phyloP scores from a whole-genome alignment of 768 basidiomycete species.

The Heimioporus sp. region DNA sequence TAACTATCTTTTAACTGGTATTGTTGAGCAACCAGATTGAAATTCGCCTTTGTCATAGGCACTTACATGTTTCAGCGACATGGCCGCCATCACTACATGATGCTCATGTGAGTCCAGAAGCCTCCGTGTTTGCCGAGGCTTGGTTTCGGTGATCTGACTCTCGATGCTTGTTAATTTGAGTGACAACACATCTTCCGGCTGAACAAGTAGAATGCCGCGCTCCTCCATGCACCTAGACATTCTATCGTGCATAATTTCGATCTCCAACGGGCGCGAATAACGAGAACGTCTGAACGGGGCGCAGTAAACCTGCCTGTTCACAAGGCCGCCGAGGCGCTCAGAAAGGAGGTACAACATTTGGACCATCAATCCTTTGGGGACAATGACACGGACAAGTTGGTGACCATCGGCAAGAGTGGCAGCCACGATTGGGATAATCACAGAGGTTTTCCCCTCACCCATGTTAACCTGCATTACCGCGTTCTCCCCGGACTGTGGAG shows the following conservation, averaged over 20 bases:
- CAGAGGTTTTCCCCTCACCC: neutral
- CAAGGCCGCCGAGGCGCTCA: constrained; percentile 40
- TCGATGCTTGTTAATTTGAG: neutral
- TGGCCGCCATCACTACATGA: too few species aligned
- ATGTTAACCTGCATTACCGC: neutral
- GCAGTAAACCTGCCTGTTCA: neutral
- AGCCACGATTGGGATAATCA: constrained; percentile 24
- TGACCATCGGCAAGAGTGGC: constrained; percentile 24
- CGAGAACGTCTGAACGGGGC: constrained; percentile 3
- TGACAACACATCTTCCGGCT: neutral
- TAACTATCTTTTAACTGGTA: too few species aligned
- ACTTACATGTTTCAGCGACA: too few species aligned
- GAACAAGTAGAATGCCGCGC: neutral
- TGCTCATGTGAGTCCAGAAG: neutral
- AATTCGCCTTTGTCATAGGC: too few species aligned
- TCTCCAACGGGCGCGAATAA: neutral
- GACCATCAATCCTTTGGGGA: neutral
- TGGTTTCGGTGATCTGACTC: constrained; percentile 35
- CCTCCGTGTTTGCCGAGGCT: constrained; percentile 14
- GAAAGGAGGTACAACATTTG: neutral
- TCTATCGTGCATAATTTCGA: constrained; percentile 21
- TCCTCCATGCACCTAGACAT: constrained; percentile 31
- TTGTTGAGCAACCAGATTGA: too few species aligned
- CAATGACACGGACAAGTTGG: constrained; percentile 26
- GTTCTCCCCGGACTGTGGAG: neutral